Evolutionary conservation across 208 protist genomes (phyloP), one percentile per base, ranked within the genome.

Genomic region (Wallacemonas sp.): DNA sequence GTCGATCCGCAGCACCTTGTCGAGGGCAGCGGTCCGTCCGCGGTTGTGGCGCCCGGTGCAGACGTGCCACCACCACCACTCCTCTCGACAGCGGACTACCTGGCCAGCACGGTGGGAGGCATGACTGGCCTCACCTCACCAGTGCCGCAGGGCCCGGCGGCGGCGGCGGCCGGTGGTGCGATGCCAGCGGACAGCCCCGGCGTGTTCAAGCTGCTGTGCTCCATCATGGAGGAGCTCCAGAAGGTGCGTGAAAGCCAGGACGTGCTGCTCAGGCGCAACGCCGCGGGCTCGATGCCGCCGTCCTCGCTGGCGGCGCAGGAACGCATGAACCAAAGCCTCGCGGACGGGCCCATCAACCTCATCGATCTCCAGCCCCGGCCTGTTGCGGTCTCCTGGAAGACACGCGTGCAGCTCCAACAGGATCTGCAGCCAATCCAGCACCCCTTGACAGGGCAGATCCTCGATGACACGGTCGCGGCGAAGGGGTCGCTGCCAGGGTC

Each of bases 221-320:
- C 72, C 33, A 83, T 95, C 47, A 90, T 93, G 83, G 87, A 93
- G 74, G 90, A 95, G 72, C 72, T 92, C n/a, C 81, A 82, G 30
- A 79, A 78, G 47, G 70, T 95, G 46, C 85, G 88, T 19, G 81
- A 86, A 64, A 74, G 81, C 46, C 88, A 94, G 65, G 83, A 90
- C 41, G 73, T 67, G 36, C n/a, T 84, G 19, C 67, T 90, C 52
- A 67, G 61, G 11, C 72, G 74, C 43, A 57, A 47, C 3, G 57
- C 36, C 17, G 16, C 44, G 27, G 60, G 19, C 58, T 47, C 58
- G 8, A 61, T 60, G 14, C 55, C 68, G 26, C 39, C 63, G 54
- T 47, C 33, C 26, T 85, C 80, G 14, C 83, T 81, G 14, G 80
- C 65, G 1, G 41, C 75, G 58, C 77, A 68, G 56, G 72, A 85